Base-by-base conservation (phyloP, 768 basidiomycete genomes). In the Leucocoprinus sp. region DNA sequence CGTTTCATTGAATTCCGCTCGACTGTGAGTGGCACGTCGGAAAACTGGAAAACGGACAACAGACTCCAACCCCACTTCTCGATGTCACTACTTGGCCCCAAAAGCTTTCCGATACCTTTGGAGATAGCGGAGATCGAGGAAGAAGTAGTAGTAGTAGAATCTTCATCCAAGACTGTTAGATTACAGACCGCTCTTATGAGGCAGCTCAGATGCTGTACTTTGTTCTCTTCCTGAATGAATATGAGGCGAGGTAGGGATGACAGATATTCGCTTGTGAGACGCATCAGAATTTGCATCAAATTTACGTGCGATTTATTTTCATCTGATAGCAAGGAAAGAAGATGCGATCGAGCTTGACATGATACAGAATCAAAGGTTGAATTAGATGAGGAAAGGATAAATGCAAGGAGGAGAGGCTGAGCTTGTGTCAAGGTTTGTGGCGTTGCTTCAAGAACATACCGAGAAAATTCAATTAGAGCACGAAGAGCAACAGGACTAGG, bases 31-130 rank as follows among this genome's bases (percentile, higher is more conserved):
- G 68, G 61, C n/a, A 74, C 84, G 51, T 70, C 68, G 2, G 60
- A 64, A 46, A 98, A 78, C 53, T 91, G 82, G 29, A 97, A 64
- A n/a, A 84, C 87, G 0, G 78, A 75, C 22, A 98, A 70, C 3
- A 99, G 57, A 38, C 77, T 76, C 84, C 86, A 92, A 3, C 91
- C 88, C 95, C 93, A 98, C 60, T 82, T 82, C 55, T 96, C 91
- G 14, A 96, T 78, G 0, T 86, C 83, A 5, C 91, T 90, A 0
- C 67, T 74, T 1, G 91, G 84, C 3, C 92, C 92, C 1, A 95
- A 71, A 4, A 92, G 69, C 44, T 73, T 75, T 6, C 72, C 75
- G 2, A 89, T 65, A 9, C 69, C 71, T 12, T 66, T 60, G 11
- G 75, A 69, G 26, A 87, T 69, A 8, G 57, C 42, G 3, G 44